Base-by-base conservation (phyloP, 768 basidiomycete genomes). In the Pisolithus albus region DNA sequence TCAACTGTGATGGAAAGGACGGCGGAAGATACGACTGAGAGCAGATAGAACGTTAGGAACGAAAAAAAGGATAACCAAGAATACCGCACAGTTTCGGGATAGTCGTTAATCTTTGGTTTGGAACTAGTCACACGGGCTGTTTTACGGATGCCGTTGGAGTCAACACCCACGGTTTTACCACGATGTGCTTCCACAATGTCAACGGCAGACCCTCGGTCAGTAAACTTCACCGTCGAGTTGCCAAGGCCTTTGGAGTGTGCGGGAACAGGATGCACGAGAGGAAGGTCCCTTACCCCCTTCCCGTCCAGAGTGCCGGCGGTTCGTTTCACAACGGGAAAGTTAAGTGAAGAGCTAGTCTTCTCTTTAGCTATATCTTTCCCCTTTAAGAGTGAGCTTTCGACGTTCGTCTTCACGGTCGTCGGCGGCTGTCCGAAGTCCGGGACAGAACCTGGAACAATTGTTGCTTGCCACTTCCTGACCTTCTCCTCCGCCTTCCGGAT, bases 1-100 rank as follows among this genome's bases (percentile, higher is more conserved):
- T 59, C 19, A 83, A 61, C 51, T 79, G 67, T 10, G 74, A 68
- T 28, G 78, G 75, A 56, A 82, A 82, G 7, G 81, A 82, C 4
- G 80, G 80, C 1, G 79, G 79, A 18, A 78, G 62, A 52, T 74
- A 79, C n/a, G 68, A 65, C 78, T 74, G 54, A 57, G 40, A 26
- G 24, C 38, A 46, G 26, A 42, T 46, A 41, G 34, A 42, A 50
- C 34, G 42, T 67, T 51, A 67, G 55, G 45, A 36, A 47, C 19
- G 24, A 45, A 32, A 50, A 38, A 37, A 46, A 24, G 21, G 28
- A 39, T 52, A 18, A 54, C 49, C 46, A 26, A 48, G 45, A 48
- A 37, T 32, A 30, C 59, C 73, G 59, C 55, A 74, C 72, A 55
- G 63, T 63, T 58, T 74, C 72, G 26, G 72, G 59, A 23, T 73